phyloP scores from a whole-genome alignment of 2,329 filamentous ascomycete genomes.

The Drechslera avenae region DNA sequence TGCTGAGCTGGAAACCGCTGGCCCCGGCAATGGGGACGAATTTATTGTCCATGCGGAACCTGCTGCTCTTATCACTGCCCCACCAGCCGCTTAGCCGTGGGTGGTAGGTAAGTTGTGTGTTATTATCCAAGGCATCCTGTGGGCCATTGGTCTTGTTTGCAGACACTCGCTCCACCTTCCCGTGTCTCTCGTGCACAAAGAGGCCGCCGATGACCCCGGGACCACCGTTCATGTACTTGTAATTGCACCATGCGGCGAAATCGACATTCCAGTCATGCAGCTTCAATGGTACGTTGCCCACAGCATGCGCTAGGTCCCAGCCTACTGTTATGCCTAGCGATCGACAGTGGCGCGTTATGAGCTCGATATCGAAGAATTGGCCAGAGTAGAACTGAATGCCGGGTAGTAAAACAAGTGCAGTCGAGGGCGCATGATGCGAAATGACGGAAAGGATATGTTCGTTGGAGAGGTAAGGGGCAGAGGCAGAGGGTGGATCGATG shows the following conservation, averaged over 20 bases:
- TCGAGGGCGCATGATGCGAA: slow-evolving; percentile 71
- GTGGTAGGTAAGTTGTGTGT: slow-evolving; percentile 56
- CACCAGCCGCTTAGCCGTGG: slow-evolving; percentile 84
- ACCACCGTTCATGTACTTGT: slow-evolving; percentile 91
- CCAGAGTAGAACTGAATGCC: slow-evolving; percentile 93
- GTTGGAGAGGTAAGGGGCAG: slow-evolving; percentile 67
- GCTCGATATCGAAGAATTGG: slow-evolving; percentile 81
- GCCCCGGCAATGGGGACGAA: slow-evolving; percentile 81
- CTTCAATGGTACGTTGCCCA: slow-evolving; percentile 77
- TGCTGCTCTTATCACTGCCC: slow-evolving; percentile 74
- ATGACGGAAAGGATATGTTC: slow-evolving; percentile 74
- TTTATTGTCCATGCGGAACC: slow-evolving; percentile 82
- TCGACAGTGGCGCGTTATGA: slow-evolving; percentile 78
- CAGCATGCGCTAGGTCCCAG: slow-evolving; percentile 88
- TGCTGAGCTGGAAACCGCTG: slow-evolving; percentile 82
- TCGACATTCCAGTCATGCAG: slow-evolving; percentile 91
- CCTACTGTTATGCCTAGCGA: slow-evolving; percentile 73
- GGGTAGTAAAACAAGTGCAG: slow-evolving; percentile 79
- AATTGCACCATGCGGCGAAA: slow-evolving; percentile 91
- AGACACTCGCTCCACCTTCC: slow-evolving; percentile 54
- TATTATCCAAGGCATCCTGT: slow-evolving; percentile 37
- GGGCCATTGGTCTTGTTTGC: neutral
- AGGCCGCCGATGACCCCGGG: slow-evolving; percentile 80
- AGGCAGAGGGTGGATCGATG: slow-evolving; percentile 64
- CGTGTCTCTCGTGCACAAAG: slow-evolving; percentile 80